Evolutionary conservation across 164 flowering plant species (phyloP).

Genomic region (Tinospora cordifolia): DNA sequence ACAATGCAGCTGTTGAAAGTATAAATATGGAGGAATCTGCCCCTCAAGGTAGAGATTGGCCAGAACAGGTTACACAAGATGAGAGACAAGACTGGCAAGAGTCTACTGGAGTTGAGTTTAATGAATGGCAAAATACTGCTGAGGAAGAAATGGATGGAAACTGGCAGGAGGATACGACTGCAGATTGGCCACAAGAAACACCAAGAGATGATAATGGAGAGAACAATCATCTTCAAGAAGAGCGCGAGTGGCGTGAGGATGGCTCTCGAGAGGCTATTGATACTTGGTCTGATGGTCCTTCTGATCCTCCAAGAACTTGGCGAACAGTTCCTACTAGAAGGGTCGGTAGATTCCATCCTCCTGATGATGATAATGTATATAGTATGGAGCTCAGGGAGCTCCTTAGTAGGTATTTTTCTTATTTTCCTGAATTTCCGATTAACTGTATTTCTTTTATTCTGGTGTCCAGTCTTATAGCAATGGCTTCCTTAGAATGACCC

Average conservation of each 20-base stretch:
- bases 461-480: background rate
- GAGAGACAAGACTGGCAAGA: slow-evolving; percentile 46
- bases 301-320: slow-evolving; percentile 55
- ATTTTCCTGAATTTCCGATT: background rate
- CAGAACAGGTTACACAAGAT: slow-evolving; percentile 38
- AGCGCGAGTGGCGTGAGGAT: slow-evolving; percentile 52
- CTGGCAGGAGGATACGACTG: slow-evolving; percentile 49
- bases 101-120: slow-evolving; percentile 32
- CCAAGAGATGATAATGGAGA: slow-evolving; percentile 35
- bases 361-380: slow-evolving; percentile 93
- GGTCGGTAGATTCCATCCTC: slow-evolving; percentile 69
- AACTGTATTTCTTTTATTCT: background rate
- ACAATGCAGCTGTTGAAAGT: slow-evolving; percentile 26
- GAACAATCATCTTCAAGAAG: slow-evolving; percentile 27
- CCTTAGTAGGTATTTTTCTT: slow-evolving; percentile 63
- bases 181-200: slow-evolving; percentile 45
- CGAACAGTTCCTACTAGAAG: slow-evolving; percentile 57
- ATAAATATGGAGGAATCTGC: slow-evolving; percentile 37
- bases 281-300: slow-evolving; percentile 61
- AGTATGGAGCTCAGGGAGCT: slow-evolving; percentile 99
- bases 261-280: slow-evolving; percentile 41
- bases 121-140: slow-evolving; percentile 42
- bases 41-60: slow-evolving; percentile 38
- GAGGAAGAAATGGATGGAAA: slow-evolving; percentile 33
- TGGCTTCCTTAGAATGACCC: background rate